Base-by-base conservation (phyloP, 306 rosid species). In the Ceratonia siliqua region DNA sequence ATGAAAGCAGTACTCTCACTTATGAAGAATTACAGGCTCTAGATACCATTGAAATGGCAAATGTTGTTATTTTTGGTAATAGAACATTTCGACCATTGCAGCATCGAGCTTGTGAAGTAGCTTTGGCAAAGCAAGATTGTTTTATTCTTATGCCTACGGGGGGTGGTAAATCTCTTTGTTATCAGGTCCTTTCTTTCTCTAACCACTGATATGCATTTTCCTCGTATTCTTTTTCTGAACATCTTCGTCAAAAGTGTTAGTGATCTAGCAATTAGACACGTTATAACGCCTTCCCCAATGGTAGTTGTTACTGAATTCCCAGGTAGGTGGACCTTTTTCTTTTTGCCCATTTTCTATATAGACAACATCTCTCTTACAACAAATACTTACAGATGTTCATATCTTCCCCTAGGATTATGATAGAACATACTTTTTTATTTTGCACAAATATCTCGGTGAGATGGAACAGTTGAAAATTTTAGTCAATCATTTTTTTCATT, bases 61-160 rank as follows among this genome's bases (percentile, higher is more conserved):
- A 94, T 85, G 90, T 87, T 61, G 96, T 94, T 48, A 79, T 91
- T 77, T 94, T 94, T 77, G 96, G 97, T 68, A 94, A 94, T 68
- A 88, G 30, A 70, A 36, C 79, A 68, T 85, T 91, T 78, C 90
- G 97, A 78, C 96, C 98, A 22, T 84, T 94, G 91, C 98, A 94
- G 82, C 92, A 87, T 66, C 81, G 85, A 79, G 98, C 98, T 66
- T 94, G 98, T 81, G 82, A 83, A 86, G 88, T 84, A 62, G 88
- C 92, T 61, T 71, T 89, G 83, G 87, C 90, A 74, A 94, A 85
- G 78, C 84, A 55, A 73, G 97, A 94, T 85, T 89, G 95, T 78
- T 94, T 94, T 78, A 82, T 94, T 78, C 91, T 94, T 61, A 94
- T 94, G 98, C 98, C 98, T 35, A 94, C 98, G 6, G 98, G 98